A percentile compares a stretch with the other conserved stretches of the same genome.
These are phyloP conservation scores for Funneliformis caledonium DNA, from an alignment of 371 early-diverging fungal species.

Conservation along the genomic window DNA sequence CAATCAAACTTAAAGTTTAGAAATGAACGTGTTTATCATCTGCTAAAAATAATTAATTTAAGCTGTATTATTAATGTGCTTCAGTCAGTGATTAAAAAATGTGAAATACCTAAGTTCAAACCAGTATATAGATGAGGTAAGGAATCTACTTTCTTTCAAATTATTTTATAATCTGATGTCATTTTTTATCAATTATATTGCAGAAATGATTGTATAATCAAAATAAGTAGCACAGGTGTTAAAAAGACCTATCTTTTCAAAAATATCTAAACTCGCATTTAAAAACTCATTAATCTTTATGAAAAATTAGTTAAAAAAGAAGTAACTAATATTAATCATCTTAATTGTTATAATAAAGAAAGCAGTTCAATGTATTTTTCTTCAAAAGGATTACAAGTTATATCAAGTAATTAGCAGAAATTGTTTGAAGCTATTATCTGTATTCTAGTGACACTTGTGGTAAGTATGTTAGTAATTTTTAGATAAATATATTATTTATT, in stretches of 20 bases:
- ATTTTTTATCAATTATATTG: neutral
- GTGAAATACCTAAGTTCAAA: neutral
- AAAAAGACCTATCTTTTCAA: neutral
- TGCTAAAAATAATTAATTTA: neutral
- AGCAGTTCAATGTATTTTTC: neutral
- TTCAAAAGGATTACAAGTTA: neutral
- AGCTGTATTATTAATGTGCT: neutral
- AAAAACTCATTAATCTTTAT: constrained; percentile 5
- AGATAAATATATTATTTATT: neutral
- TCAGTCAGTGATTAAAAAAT: neutral
- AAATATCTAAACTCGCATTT: neutral
- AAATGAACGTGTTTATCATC: neutral
- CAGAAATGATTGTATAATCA: neutral
- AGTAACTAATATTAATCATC: constrained; percentile 15
- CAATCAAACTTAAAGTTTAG: neutral
- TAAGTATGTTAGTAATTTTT: neutral
- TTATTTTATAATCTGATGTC: neutral
- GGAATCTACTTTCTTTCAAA: neutral
- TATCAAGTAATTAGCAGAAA: neutral
- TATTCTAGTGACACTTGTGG: neutral
- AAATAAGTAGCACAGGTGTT: neutral
- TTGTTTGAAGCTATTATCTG: constrained; percentile 3
- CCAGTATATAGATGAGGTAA: neutral
- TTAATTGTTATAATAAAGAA: neutral
- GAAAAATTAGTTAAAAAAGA: neutral